phyloP scores from a whole-genome alignment of 2,329 filamentous ascomycete species.

The Hirsutella rhossiliensis region DNA sequence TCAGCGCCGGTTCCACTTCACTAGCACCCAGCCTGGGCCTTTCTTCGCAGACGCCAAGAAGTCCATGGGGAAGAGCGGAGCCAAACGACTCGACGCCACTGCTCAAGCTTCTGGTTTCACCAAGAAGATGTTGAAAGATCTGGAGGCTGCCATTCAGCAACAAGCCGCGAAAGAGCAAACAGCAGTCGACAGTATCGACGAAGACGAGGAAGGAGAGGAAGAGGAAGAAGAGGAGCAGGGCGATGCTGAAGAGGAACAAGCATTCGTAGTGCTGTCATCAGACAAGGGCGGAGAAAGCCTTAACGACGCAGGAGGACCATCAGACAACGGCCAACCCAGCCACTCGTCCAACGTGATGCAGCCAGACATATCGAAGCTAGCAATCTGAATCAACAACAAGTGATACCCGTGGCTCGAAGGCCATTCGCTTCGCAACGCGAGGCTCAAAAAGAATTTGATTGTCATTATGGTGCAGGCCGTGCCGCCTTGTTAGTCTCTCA shows the following conservation, averaged over 20 bases:
- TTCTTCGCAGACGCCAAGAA: constrained; percentile 79
- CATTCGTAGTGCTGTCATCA: no score
- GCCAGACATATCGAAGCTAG: no score
- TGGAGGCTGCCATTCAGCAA: constrained; percentile 81
- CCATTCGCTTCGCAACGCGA: neutral
- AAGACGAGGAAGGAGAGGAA: constrained; percentile 17
- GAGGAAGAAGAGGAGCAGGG: constrained; percentile 6
- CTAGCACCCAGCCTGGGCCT: constrained; percentile 68
- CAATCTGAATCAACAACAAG: neutral
- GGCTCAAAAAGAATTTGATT: constrained; percentile 6
- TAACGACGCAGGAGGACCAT: no score
- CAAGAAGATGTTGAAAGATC: constrained; percentile 90
- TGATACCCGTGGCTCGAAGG: neutral
- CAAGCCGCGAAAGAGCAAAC: constrained; percentile 40
- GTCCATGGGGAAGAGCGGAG: constrained; percentile 50
- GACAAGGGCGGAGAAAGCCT: no score
- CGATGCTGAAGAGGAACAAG: neutral
- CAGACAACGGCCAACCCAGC: no score
- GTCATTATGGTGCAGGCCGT: constrained; percentile 11
- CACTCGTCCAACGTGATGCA: no score
- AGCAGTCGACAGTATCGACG: constrained; percentile 12
- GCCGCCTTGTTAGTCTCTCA: constrained; percentile 9
- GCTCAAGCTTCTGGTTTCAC: constrained; percentile 92
- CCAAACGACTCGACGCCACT: constrained; percentile 66
- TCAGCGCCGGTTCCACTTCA: constrained; percentile 76